Evolutionary conservation across 768 basidiomycete genomes (phyloP).

Genomic region (Trametes coccinea): DNA sequence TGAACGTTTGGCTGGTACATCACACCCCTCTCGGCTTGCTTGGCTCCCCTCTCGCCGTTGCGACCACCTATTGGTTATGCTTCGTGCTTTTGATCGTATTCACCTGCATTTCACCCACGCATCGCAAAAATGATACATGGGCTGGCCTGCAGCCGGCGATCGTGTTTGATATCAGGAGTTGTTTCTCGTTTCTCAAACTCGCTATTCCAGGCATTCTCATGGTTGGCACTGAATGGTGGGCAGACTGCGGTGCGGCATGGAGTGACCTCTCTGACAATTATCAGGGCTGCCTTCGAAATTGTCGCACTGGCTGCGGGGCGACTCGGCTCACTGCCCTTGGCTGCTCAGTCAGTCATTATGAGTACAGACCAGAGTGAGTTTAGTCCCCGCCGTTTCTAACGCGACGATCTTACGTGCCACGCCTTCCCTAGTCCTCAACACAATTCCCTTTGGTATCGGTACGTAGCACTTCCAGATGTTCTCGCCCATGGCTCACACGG

Average conservation of each 20-base stretch:
- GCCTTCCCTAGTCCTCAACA: slow-evolving; percentile 54
- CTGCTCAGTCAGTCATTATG: slow-evolving; percentile 80
- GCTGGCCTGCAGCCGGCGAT: slow-evolving; percentile 50
- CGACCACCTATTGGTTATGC: slow-evolving; percentile 69
- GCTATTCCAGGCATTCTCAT: slow-evolving; percentile 78
- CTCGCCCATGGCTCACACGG: neutral
- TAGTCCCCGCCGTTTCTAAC: too few relatives aligned
- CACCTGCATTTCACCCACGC: slow-evolving; percentile 52
- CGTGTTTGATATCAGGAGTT: slow-evolving; percentile 51
- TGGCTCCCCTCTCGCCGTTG: slow-evolving; percentile 67
- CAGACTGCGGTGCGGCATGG: slow-evolving; percentile 10
- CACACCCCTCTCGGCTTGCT: slow-evolving; percentile 60
- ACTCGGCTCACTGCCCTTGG: slow-evolving; percentile 64
- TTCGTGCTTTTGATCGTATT: slow-evolving; percentile 54
- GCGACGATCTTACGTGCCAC: neutral
- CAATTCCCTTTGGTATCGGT: slow-evolving; percentile 75
- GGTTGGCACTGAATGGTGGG: slow-evolving; percentile 79
- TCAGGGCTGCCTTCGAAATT: slow-evolving; percentile 80
- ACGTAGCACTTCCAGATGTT: neutral
- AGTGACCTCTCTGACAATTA: neutral
- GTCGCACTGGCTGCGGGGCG: slow-evolving; percentile 77
- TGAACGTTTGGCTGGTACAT: slow-evolving; percentile 66
- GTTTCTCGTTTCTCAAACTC: slow-evolving; percentile 58
- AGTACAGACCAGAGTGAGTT: slow-evolving; percentile 70
- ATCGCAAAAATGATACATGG: slow-evolving; percentile 63